Evolutionary conservation across 352 stramenopile species (phyloP).

Genomic region (Stephanocyclus meneghinianus): DNA sequence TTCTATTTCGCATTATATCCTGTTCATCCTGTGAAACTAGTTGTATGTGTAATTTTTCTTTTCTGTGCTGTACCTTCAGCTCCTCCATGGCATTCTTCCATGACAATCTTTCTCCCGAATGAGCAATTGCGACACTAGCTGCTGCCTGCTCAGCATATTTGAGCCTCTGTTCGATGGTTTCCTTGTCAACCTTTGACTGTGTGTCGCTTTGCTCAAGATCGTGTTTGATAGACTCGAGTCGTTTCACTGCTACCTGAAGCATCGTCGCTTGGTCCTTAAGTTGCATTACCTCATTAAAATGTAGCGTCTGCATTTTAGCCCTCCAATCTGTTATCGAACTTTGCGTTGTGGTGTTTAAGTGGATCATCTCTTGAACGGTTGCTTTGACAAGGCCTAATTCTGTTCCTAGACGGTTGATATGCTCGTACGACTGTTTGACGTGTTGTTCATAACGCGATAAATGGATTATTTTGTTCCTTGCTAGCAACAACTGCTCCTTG

Average conservation of each 20-base stretch:
- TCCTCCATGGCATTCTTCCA: conserved; percentile 40
- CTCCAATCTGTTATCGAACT: conserved; percentile 14
- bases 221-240: not conserved
- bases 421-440: not conserved
- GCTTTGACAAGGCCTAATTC: conserved; percentile 18
- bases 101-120: conserved; percentile 26
- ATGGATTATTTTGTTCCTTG: conserved; percentile 24
- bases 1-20: conserved; percentile 36
- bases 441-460: conserved; percentile 32
- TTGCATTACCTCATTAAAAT: conserved; percentile 21
- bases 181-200: conserved; percentile 3
- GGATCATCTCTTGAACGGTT: conserved; percentile 12
- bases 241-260: conserved; percentile 20
- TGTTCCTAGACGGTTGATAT: conserved; percentile 13
- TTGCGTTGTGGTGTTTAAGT: conserved; percentile 12
- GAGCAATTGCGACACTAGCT: conserved; percentile 11
- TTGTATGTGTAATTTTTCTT: conserved; percentile 26
- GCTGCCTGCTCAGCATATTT: conserved; percentile 15
- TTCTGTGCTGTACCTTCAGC: conserved; percentile 23
- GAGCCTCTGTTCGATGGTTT: conserved; percentile 27
- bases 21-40: conserved; percentile 26
- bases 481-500: conserved; percentile 8
- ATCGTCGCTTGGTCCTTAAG: conserved; percentile 13
- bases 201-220: not conserved
- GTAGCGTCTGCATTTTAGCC: conserved; percentile 4